A percentile compares a stretch with the other conserved stretches of the same genome.
Evolutionary conservation across 306 rosid species (phyloP).

Genomic region (Prunus mira): DNA sequence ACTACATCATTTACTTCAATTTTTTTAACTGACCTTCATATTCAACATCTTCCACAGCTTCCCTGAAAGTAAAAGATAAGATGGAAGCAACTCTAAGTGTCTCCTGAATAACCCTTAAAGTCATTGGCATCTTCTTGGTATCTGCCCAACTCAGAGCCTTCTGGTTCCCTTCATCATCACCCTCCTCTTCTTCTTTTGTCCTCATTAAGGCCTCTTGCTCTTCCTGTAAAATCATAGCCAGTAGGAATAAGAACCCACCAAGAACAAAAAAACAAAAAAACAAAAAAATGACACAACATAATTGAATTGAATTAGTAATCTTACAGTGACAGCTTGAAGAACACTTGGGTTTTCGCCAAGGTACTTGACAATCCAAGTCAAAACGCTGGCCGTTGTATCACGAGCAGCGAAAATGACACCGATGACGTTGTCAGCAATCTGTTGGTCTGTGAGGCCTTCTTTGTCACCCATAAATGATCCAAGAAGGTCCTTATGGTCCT

Average conservation of each 20-base stretch:
- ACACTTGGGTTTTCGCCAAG: conserved; percentile 78
- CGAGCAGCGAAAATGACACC: conserved; percentile 97
- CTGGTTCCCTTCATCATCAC: conserved; percentile 18
- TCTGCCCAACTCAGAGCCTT: conserved; percentile 72
- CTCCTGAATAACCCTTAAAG: conserved; percentile 86
- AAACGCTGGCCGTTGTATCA: conserved; percentile 93
- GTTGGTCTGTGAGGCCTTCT: conserved; percentile 80
- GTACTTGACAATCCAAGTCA: conserved; percentile 89
- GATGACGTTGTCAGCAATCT: conserved; percentile 85
- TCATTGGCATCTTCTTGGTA: conserved; percentile 76
- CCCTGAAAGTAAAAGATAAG: conserved; percentile 91
- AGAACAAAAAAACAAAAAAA: background rate
- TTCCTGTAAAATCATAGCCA: conserved; percentile 36
- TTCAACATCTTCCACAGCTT: conserved; percentile 88
- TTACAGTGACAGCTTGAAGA: conserved; percentile 81
- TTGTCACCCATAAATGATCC: conserved; percentile 84
- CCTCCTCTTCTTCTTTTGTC: conserved; percentile 41
- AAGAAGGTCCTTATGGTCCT: conserved; percentile 58
- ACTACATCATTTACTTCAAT: no score
- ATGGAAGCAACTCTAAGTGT: conserved; percentile 90
- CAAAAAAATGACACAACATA: background rate
- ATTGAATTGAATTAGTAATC: conserved; percentile 10
- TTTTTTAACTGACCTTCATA: conserved; percentile 61
- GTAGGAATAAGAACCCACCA: no score
- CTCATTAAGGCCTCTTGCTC: conserved; percentile 69